A percentile compares a stretch with the other conserved stretches of the same genome.
These are phyloP conservation scores for Cinnamomum chago DNA, from an alignment of 164 flowering plant genomes.

Conservation along the genomic window DNA sequence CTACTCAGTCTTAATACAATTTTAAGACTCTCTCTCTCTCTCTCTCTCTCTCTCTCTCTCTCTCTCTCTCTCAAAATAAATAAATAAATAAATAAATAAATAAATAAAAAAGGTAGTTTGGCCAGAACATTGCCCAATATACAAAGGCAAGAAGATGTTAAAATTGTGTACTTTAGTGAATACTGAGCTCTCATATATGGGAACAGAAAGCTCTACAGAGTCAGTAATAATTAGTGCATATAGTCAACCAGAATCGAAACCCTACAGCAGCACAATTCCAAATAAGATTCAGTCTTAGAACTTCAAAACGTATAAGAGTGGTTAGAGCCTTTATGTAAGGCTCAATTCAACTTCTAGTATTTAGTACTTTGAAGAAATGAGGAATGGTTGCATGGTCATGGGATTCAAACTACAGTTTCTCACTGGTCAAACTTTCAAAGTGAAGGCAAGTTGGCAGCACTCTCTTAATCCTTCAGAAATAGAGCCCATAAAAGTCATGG, in stretches of 20 bases:
- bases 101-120: no score
- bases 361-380: not conserved
- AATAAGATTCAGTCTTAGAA: not conserved
- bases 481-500: not conserved
- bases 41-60: no score
- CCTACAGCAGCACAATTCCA: not conserved
- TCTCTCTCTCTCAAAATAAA: no score
- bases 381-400: not conserved
- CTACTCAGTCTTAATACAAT: no score
- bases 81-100: no score
- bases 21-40: no score
- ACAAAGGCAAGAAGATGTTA: not conserved
- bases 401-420: not conserved
- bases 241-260: not conserved
- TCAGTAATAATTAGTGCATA: not conserved
- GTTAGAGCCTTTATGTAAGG: not conserved
- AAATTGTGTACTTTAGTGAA: no score
- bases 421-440: no score
- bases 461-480: not conserved
- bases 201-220: not conserved
- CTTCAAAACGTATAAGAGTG: not conserved
- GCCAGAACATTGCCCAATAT: not conserved
- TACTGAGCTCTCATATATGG: not conserved
- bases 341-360: not conserved
- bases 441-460: not conserved